Conservation (phyloP, 2,329 filamentous ascomycete genomes). For the Ambrosiella beaveri region DNA sequence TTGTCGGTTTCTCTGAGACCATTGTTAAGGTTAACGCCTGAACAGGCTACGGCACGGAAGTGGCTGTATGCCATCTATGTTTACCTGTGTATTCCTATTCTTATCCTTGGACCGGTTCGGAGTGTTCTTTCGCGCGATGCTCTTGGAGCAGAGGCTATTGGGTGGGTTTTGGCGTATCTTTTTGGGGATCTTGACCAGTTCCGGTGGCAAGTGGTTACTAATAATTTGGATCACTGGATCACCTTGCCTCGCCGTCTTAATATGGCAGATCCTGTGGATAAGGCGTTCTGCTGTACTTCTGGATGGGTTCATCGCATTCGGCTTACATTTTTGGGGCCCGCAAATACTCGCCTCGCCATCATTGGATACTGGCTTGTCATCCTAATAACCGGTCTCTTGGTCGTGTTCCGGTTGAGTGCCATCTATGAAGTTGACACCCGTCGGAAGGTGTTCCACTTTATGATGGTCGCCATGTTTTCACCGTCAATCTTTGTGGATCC, state of each 20-base stretch:
- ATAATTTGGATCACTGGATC: conserved; percentile 59
- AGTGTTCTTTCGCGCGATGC: conserved; percentile 50
- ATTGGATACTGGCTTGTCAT: conserved; percentile 56
- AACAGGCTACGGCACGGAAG: conserved; percentile 59
- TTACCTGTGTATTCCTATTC: conserved; percentile 47
- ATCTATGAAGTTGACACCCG: conserved; percentile 87
- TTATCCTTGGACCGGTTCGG: conserved; percentile 56
- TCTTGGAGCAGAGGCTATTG: conserved; percentile 65
- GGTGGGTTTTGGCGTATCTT: conserved; percentile 83
- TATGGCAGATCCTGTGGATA: conserved; percentile 14
- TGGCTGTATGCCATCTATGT: conserved; percentile 71
- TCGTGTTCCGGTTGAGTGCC: conserved; percentile 57
- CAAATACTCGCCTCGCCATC: conserved; percentile 66
- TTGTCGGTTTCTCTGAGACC: conserved; percentile 48
- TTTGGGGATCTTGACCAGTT: conserved; percentile 62
- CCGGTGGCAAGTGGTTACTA: conserved; percentile 50
- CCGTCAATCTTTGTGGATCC: conserved; percentile 79
- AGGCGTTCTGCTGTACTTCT: conserved; percentile 22
- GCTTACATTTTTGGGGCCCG: conserved; percentile 47
- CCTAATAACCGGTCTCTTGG: conserved; percentile 50
- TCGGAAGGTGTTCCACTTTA: conserved; percentile 93
- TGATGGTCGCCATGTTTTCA: conserved; percentile 92
- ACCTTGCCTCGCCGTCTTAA: conserved; percentile 39
- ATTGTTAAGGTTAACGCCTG: conserved; percentile 64
- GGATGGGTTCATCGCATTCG: conserved; percentile 53